Evolutionary conservation across 2,329 filamentous ascomycete species (phyloP), one percentile per base, ranked within the genome.

Genomic region (Apiospora marii): DNA sequence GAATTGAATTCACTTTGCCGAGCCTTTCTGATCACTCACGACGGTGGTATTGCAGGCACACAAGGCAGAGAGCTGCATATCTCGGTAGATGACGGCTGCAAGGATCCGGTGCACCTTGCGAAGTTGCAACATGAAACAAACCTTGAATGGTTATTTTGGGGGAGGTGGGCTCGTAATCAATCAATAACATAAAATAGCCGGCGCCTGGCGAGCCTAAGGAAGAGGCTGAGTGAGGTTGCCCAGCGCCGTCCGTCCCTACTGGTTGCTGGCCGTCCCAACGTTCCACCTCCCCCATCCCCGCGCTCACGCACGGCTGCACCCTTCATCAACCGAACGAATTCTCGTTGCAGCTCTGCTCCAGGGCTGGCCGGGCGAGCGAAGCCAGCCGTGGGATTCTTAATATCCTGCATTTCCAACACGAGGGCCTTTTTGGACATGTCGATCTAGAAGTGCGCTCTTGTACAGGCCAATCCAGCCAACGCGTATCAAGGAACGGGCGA

Each of bases 61-160:
- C n/a, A n/a, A 41, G 22, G 10, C 8, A 49, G 22, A n/a, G 44
- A 48, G 44, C 7, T 10, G 22, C 37, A 41, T 41, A 41, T 41
- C 37, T 41, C 58, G 58, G 58, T 13, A 64, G 58, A 41, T 41
- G 58, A 41, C 58, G 58, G 30, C 58, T 41, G 34, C 34, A 64
- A 64, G 58, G 58, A 64, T 64, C 22, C 58, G 58, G 58, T 13
- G 34, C 58, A 64, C 58, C 58, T 64, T 64, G 58, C 58, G 58
- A 64, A 64, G 58, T 41, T 64, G 58, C 58, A 41, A 64, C 58
- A 64, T 64, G 58, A 64, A 64, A 64, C 58, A 64, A 64, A 64
- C 58, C 58, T 41, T 41, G 34, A 41, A 64, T 64, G 58, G 58
- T 24, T 64, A 64, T 64, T 64, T 64, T 64, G 58, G 58, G 30